Evolutionary conservation across 2,329 filamentous ascomycete species (phyloP).

Genomic region (Ceratocystiopsis sp.): DNA sequence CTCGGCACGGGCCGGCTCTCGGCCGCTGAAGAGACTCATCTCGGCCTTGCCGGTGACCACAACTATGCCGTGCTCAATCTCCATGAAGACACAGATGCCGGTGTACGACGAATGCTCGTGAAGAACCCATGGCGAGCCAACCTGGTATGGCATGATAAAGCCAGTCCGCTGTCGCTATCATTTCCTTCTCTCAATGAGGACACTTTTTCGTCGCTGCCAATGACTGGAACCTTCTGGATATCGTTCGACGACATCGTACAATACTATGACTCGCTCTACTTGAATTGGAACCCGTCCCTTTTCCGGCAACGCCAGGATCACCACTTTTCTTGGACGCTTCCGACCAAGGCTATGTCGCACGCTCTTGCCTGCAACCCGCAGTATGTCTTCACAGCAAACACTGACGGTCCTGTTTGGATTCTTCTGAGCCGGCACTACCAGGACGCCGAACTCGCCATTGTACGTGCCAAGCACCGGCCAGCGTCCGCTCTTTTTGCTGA

Average conservation of each 20-base stretch:
- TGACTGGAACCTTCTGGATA: slow-evolving; percentile 85
- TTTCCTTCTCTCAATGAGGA: too few species aligned
- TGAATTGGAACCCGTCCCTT: slow-evolving; percentile 88
- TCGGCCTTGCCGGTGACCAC: slow-evolving; percentile 78
- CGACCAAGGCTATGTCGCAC: slow-evolving; percentile 27
- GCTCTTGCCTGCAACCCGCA: slow-evolving; percentile 51
- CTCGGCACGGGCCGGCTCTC: slow-evolving; percentile 78
- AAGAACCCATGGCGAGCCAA: slow-evolving; percentile 96
- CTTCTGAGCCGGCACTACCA: slow-evolving; percentile 76
- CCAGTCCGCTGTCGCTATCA: background rate
- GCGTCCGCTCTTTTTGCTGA: background rate
- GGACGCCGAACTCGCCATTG: slow-evolving; percentile 43
- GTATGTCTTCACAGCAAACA: slow-evolving; percentile 47
- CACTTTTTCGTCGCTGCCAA: slow-evolving; percentile 15
- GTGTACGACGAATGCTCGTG: slow-evolving; percentile 54
- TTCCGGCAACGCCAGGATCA: slow-evolving; percentile 73
- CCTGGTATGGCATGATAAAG: slow-evolving; percentile 47
- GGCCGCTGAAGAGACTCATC: slow-evolving; percentile 54
- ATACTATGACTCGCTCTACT: slow-evolving; percentile 86
- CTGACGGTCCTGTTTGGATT: slow-evolving; percentile 57
- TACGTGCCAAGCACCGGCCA: slow-evolving; percentile 22
- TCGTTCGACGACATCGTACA: slow-evolving; percentile 72
- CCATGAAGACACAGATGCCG: slow-evolving; percentile 35
- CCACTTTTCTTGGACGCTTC: slow-evolving; percentile 69
- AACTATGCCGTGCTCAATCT: slow-evolving; percentile 86